Base-by-base conservation (phyloP, 345 rosid genomes). In the Pugionium dolabratum region DNA sequence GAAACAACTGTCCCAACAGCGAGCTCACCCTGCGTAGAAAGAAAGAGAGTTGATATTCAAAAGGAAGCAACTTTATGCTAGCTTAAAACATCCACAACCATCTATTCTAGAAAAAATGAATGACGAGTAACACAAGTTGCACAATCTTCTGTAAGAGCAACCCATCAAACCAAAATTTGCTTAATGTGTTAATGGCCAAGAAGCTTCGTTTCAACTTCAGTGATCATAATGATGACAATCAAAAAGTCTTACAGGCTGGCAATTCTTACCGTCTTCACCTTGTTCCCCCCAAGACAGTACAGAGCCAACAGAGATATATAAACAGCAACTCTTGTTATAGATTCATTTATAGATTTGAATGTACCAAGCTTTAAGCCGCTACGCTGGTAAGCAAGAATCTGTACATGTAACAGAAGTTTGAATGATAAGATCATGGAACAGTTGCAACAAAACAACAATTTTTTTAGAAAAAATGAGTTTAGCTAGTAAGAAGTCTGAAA, bases 331-430 rank as follows among this genome's bases (percentile, higher is more conserved):
- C 98, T 83, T 62, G 98, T 93, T 78, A 90, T 62, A 41, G 98
- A 88, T 79, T 90, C 96, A 75, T 88, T 90, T 68, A 85, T 54
- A 18, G 98, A 93, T 81, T 90, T 93, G 76, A 87, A 93, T 57
- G 84, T 69, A 76, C 98, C 98, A 46, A 93, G 91, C 88, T 86
- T 93, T 74, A 90, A 80, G 51, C 96, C 98, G 54, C 97, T 93
- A 57, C 66, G 81, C 79, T 86, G 84, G 79, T 75, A 88, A 8
- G 93, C 79, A 71, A 90, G 81, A 84, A 90, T 91, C 98, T 93
- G 86, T 76, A 72, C 65, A 71, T 48, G 48, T 66, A 35, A 43
- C 66, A 64, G 49, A 71, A 75, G 36, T 44, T 53, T 46, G 41
- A 69, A 61, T 25, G 41, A 35, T 37, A 69, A 18, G 43, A 40